Evolutionary conservation across 2,329 filamentous ascomycete genomes (phyloP).

Genomic region (Colletotrichum cereale): DNA sequence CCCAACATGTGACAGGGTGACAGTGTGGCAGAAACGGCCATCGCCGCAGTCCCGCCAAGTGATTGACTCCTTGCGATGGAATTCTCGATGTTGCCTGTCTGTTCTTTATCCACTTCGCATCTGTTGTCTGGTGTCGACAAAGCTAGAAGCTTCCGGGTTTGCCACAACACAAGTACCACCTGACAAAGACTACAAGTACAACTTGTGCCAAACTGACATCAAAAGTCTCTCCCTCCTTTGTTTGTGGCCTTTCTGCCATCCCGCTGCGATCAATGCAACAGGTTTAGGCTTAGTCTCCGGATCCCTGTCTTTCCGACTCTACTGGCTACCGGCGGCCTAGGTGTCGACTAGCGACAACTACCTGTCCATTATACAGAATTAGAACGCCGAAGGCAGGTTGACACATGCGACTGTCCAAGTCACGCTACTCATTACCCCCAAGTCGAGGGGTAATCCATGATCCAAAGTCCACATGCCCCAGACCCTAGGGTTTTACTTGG

Average conservation of each 20-base stretch:
- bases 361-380: not conserved
- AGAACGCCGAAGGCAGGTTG: slow-evolving; percentile 7
- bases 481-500: slow-evolving; percentile 22
- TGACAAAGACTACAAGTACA: not conserved
- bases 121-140: not conserved
- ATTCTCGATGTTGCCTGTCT: too few species aligned
- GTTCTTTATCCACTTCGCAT: not conserved
- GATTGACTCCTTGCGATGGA: not conserved
- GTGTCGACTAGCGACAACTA: not conserved
- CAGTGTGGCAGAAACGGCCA: not conserved
- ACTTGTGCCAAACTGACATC: not conserved
- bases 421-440: slow-evolving; percentile 24
- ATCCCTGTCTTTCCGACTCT: not conserved
- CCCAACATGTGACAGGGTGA: not conserved
- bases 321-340: not conserved
- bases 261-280: not conserved
- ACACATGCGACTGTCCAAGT: slow-evolving; percentile 1
- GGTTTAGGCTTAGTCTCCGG: not conserved
- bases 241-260: not conserved
- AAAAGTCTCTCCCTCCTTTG: not conserved
- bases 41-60: not conserved
- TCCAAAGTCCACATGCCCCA: not conserved
- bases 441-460: slow-evolving; percentile 11
- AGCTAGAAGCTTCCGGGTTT: not conserved
- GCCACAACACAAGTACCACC: not conserved